A percentile compares a stretch with the other conserved stretches of the same genome.
These are phyloP conservation scores for Auriscalpium vulgare DNA, from an alignment of 768 basidiomycete species.

Conservation along the genomic window DNA sequence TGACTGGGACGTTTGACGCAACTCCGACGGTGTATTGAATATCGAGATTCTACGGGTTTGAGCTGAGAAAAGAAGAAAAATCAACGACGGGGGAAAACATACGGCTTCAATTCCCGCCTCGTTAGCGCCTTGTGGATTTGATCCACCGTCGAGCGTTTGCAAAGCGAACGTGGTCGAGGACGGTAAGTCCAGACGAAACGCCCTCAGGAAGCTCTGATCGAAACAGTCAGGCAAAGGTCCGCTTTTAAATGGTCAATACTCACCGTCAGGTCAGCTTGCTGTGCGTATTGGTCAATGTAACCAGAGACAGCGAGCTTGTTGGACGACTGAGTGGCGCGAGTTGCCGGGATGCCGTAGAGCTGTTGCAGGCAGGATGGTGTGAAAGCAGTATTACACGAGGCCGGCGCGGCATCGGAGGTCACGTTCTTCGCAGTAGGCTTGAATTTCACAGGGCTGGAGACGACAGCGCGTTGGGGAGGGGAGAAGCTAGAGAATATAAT, in stretches of 20 bases:
- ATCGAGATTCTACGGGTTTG: conserved; percentile 24
- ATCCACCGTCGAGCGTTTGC: conserved; percentile 30
- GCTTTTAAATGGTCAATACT: neutral
- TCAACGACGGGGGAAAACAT: conserved; percentile 2
- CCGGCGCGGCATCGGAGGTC: neutral
- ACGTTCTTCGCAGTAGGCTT: neutral
- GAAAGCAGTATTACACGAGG: neutral
- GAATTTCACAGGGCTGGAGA: too few relatives aligned
- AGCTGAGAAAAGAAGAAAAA: conserved; percentile 8
- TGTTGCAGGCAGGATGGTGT: neutral
- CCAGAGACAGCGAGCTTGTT: neutral
- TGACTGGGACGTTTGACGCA: conserved; percentile 15
- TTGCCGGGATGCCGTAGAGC: neutral
- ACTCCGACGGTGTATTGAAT: conserved; percentile 21
- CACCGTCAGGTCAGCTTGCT: neutral
- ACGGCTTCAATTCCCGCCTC: conserved; percentile 30
- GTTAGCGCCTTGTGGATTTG: conserved; percentile 22
- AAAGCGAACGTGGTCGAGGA: conserved; percentile 26
- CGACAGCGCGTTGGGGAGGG: too few relatives aligned
- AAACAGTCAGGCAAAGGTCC: too few relatives aligned
- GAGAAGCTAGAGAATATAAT: neutral
- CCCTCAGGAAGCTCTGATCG: conserved; percentile 17
- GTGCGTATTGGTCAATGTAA: neutral
- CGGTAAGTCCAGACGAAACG: conserved; percentile 25
- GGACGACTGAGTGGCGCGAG: neutral